These are phyloP conservation scores for Russula sp. DNA, from an alignment of 768 basidiomycete genomes.

Conservation along the genomic window DNA sequence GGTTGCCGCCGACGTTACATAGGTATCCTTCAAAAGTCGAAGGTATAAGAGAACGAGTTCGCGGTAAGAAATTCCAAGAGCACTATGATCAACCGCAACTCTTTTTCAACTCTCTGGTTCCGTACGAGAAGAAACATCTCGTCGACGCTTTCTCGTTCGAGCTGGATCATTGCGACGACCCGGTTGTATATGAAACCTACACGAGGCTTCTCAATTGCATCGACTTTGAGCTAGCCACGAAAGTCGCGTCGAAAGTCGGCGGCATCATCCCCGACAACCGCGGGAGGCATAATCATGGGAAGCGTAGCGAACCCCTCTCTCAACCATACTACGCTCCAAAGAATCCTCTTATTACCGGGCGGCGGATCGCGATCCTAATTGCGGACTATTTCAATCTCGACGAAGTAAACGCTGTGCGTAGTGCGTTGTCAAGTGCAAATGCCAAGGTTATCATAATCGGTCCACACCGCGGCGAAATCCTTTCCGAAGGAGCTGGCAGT, in stretches of 20 bases:
- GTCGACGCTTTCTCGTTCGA: constrained; percentile 74
- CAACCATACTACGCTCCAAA: constrained; percentile 56
- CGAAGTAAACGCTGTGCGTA: constrained; percentile 58
- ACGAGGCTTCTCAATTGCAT: constrained; percentile 68
- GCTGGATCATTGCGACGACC: constrained; percentile 79
- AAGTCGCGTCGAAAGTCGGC: constrained; percentile 64
- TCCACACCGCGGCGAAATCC: constrained; percentile 56
- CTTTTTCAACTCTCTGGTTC: constrained; percentile 78
- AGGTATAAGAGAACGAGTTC: constrained; percentile 58
- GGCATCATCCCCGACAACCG: constrained; percentile 54
- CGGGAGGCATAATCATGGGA: constrained; percentile 54
- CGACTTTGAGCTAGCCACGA: constrained; percentile 66
- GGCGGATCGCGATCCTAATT: constrained; percentile 74
- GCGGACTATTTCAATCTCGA: constrained; percentile 68
- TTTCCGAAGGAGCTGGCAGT: constrained; percentile 36
- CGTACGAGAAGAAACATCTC: constrained; percentile 70
- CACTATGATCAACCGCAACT: constrained; percentile 72
- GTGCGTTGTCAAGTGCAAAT: constrained; percentile 48
- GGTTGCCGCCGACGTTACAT: constrained; percentile 13
- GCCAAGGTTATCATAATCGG: constrained; percentile 67
- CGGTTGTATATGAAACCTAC: constrained; percentile 63
- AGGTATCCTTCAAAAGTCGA: constrained; percentile 50
- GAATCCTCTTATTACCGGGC: constrained; percentile 55
- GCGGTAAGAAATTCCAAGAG: constrained; percentile 75
- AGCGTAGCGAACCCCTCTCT: constrained; percentile 53